Percentiles rank a stretch among this genome's conserved stretches.
Conservation (phyloP, 2,329 filamentous ascomycete species). For the Coniochaeta sp. region DNA sequence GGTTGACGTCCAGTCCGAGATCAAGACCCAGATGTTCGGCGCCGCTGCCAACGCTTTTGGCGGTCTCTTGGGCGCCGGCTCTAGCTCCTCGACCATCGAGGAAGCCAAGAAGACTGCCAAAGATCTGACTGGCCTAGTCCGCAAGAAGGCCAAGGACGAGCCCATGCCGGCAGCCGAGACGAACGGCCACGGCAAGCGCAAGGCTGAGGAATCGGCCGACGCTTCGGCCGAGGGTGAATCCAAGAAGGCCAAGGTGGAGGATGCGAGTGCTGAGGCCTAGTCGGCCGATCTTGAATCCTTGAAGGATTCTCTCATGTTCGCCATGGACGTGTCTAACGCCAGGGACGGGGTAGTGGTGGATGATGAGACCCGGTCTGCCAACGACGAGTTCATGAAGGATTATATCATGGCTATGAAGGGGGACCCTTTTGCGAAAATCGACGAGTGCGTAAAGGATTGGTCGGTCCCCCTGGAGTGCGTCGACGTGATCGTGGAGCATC, state of each 20-base stretch:
- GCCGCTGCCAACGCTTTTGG: slow-evolving; percentile 40
- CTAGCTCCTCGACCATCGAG: slow-evolving; percentile 58
- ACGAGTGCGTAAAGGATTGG: no score
- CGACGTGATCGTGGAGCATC: no score
- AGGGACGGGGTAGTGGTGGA: no score
- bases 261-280: slow-evolving; percentile 6
- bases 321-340: no score
- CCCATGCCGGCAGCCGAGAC: slow-evolving; percentile 16
- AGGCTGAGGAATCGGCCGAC: slow-evolving; percentile 27
- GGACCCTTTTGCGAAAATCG: no score
- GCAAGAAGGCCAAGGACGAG: slow-evolving; percentile 34
- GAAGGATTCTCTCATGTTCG: no score
- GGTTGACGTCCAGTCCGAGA: slow-evolving; percentile 47
- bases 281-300: no score
- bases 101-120: slow-evolving; percentile 69
- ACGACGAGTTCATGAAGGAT: no score
- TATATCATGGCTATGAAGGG: no score
- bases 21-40: no score
- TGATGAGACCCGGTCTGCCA: no score
- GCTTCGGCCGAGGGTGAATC: slow-evolving; percentile 20
- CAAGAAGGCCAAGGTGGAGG: slow-evolving; percentile 30
- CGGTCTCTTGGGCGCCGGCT: slow-evolving; percentile 57
- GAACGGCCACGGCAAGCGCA: slow-evolving; percentile 29
- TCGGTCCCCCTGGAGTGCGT: no score
- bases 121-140: slow-evolving; percentile 67